Conservation (phyloP, 2,329 filamentous ascomycete genomes). For the Alternaria atra region DNA sequence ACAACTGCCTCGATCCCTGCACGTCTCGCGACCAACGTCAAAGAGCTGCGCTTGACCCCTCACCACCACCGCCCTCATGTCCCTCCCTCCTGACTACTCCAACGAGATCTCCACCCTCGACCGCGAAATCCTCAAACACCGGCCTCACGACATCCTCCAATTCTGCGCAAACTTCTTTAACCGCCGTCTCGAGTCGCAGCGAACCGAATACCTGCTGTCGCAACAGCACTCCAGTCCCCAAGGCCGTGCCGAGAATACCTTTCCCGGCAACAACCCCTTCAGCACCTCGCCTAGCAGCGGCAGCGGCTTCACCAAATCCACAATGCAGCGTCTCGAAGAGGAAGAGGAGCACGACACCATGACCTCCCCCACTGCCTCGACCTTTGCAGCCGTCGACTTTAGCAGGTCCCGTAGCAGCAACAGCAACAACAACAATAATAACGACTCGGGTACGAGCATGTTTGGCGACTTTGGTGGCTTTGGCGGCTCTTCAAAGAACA, state of each 20-base stretch:
- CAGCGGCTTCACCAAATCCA: conserved; percentile 55
- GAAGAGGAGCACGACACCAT: conserved; percentile 83
- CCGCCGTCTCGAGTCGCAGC: conserved; percentile 71
- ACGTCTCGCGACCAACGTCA: conserved; percentile 48
- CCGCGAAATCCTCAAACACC: conserved; percentile 66
- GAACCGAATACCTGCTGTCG: conserved; percentile 63
- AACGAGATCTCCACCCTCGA: conserved; percentile 71
- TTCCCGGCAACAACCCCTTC: conserved; percentile 83
- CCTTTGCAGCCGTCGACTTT: conserved; percentile 55
- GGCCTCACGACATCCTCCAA: conserved; percentile 72
- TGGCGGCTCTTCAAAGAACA: conserved; percentile 40
- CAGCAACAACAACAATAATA: conserved; percentile 27
- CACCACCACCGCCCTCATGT: conserved; percentile 47
- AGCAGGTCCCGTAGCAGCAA: conserved; percentile 46
- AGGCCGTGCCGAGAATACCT: conserved; percentile 70
- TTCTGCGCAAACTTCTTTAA: conserved; percentile 76
- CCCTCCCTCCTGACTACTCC: conserved; percentile 56
- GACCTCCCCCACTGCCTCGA: conserved; percentile 72
- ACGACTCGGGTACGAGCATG: conserved; percentile 51
- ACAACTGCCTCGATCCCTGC: conserved; percentile 48
- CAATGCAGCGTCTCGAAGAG: conserved; percentile 74
- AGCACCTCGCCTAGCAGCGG: conserved; percentile 57
- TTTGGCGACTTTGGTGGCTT: conserved; percentile 52
- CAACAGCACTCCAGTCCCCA: conserved; percentile 57
- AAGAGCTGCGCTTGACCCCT: conserved; percentile 50